Conservation (phyloP, 176 grass and related monocot species). For the Stipa capillata region DNA sequence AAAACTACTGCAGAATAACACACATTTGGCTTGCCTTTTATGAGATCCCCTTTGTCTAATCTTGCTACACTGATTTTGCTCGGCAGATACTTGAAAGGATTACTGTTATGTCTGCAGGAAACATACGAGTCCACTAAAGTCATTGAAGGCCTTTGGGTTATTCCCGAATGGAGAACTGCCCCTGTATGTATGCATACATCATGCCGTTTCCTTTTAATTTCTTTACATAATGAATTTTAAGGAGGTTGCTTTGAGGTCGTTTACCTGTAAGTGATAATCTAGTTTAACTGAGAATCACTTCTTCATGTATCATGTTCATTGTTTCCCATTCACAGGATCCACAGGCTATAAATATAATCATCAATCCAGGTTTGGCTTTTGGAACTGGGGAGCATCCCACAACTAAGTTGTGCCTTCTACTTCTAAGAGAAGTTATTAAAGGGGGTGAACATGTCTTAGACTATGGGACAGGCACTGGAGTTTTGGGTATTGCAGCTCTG, state of each 20-base stretch:
- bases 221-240: not conserved
- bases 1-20: not conserved
- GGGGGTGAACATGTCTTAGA: constrained; percentile 75
- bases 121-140: constrained; percentile 59
- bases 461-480: constrained; percentile 82
- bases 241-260: not conserved
- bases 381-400: constrained; percentile 86
- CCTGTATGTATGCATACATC: constrained; percentile 45
- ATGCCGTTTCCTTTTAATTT: not conserved
- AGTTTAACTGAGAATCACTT: not conserved
- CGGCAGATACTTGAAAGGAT: not conserved
- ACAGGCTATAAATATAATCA: constrained; percentile 80
- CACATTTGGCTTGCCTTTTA: not conserved
- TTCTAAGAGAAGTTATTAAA: constrained; percentile 47
- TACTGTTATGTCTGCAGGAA: constrained; percentile 40
- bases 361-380: constrained; percentile 85
- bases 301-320: not conserved
- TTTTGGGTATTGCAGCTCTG: constrained; percentile 78
- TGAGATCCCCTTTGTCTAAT: not conserved
- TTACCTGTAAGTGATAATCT: not conserved
- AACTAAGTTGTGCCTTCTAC: constrained; percentile 76
- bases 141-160: constrained; percentile 73
- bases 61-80: not conserved
- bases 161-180: constrained; percentile 83
- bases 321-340: constrained; percentile 39